Base-by-base conservation (phyloP, 164 flowering plant species). In the Saururus chinensis region DNA sequence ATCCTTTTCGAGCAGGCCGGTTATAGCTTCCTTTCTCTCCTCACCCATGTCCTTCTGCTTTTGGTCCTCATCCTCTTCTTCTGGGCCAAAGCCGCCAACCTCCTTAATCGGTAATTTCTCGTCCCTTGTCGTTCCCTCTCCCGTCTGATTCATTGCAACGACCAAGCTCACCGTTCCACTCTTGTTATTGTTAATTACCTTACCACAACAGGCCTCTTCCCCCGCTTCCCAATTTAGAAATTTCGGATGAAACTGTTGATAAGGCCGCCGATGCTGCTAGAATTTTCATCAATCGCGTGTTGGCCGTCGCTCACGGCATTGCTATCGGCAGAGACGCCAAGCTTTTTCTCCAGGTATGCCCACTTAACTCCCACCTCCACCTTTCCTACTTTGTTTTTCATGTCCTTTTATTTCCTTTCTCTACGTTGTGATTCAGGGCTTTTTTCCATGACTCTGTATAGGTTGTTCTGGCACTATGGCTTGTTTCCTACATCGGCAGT, bases 51-150 rank as follows among this genome's bases (percentile, higher is more conserved):
- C 14, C 53, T 87, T 9, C 65, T 89, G 68, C 78, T 89, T 65
- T 78, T 87, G 11, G 86, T 88, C 51, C 71, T 68, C 7, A 82
- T 88, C 64, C 78, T 91, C 59, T 91, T 88, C 71, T 62, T 81
- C 52, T 91, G 97, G 97, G 90, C 85, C 19, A 92, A 85, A 75
- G 81, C 95, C 41, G 98, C 98, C 25, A 68, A 83, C 49, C 76
- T 89, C 60, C 87, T 92, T 63, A 89, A 87, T 65, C 76, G 98
- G 96, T 91, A 67, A 9, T 16, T 30, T 40, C 7, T 30, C 9
- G 17, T 65, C 21, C 20, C 51, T 4, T 57, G 14, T 21, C 51
- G 23, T 60, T 65, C 68, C 14, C 2, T 41, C 45, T 45, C 17
- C 49, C 49, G 7, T 17, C 17, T 13, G 2, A 12, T 45, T 45